Evolutionary conservation across 768 basidiomycete species (phyloP).

Genomic region (Scleroderma citrinum): DNA sequence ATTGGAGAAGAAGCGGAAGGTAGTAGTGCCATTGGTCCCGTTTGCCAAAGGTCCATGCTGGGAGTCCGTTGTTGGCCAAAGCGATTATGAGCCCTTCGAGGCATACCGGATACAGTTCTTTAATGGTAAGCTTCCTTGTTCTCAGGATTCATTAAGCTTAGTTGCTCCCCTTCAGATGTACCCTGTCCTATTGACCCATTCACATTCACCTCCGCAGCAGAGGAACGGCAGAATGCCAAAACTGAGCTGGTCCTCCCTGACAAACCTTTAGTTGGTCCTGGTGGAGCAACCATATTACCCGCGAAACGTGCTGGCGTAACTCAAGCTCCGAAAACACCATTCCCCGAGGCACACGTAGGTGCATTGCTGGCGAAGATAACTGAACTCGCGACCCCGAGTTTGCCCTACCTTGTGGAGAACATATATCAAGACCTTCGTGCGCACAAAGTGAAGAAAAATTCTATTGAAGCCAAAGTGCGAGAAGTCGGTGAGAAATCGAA

Average conservation of each 20-base stretch:
- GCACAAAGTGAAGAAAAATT: slow-evolving; percentile 78
- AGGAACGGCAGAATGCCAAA: slow-evolving; percentile 25
- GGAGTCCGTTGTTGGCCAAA: slow-evolving; percentile 63
- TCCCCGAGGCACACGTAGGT: slow-evolving; percentile 63
- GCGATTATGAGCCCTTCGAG: slow-evolving; percentile 64
- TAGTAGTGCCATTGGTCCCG: slow-evolving; percentile 73
- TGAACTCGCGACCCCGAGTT: slow-evolving; percentile 52
- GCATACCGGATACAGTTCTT: slow-evolving; percentile 74
- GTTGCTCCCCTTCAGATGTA: slow-evolving; percentile 44
- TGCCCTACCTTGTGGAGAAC: slow-evolving; percentile 64
- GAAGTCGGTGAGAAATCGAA: slow-evolving; percentile 74
- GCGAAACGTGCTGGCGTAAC: slow-evolving; percentile 21
- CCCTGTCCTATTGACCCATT: slow-evolving; percentile 76
- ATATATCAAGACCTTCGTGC: slow-evolving; percentile 63
- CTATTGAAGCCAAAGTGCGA: slow-evolving; percentile 74
- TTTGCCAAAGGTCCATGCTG: slow-evolving; percentile 80
- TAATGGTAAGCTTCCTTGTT: slow-evolving; percentile 54
- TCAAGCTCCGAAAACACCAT: slow-evolving; percentile 46
- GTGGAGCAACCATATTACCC: slow-evolving; percentile 13
- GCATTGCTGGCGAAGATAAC: slow-evolving; percentile 59
- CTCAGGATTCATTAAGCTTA: slow-evolving; percentile 1
- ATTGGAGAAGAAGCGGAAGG: slow-evolving; percentile 64
- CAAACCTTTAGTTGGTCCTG: slow-evolving; percentile 20
- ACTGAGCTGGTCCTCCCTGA: slow-evolving; percentile 34
- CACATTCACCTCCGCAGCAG: slow-evolving; percentile 53